Base-by-base conservation (phyloP, 108 stramenopile genomes). In the Hondaea fermentalgiana region DNA sequence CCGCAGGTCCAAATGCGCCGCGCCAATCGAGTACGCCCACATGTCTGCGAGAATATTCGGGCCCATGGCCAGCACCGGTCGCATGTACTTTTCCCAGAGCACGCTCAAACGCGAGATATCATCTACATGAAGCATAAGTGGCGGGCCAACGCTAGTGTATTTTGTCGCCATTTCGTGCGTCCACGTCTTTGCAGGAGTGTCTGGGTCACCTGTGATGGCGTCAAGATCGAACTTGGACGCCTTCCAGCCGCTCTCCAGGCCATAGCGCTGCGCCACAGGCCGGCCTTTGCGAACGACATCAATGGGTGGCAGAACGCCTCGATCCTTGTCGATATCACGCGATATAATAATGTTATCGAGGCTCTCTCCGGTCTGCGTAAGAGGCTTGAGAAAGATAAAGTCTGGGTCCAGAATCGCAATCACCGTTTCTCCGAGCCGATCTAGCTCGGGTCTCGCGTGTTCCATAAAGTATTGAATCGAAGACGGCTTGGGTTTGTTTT, bases 71-170 rank as follows among this genome's bases (percentile, higher is more conserved):
- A 83, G 51, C 45, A 83, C 76, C n/a, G 76, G 76, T 25, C 76
- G 76, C 76, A 83, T 83, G 76, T 83, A 83, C 6, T 83, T 83
- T 28, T 47, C 76, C 76, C 76, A 83, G 10, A 83, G 76, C 76
- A 53, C 51, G 51, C 76, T 83, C 6, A 83, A 3, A 6, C 51
- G 49, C n/a, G 76, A 83, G 23, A 83, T 83, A 45, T 83, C 76
- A 45, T 83, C 76, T 14, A 83, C 76, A 35, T 83, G 76, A 12
- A 83, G 76, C 17, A 83, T 83, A 53, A 83, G 76, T 6, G 76
- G 76, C 76, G 76, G 76, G 45, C 76, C 76, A 28, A 83, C 76
- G 28, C 76, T 83, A 6, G 76, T 83, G 51, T 83, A 83, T 23
- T 53, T 83, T n/a, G 49, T 23, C 17, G 76, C 76, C 51, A 53